Percentiles rank a stretch among this genome's conserved stretches.
Evolutionary conservation across 176 grass and related monocot genomes (phyloP).

Genomic region (Lolium multiflorum): DNA sequence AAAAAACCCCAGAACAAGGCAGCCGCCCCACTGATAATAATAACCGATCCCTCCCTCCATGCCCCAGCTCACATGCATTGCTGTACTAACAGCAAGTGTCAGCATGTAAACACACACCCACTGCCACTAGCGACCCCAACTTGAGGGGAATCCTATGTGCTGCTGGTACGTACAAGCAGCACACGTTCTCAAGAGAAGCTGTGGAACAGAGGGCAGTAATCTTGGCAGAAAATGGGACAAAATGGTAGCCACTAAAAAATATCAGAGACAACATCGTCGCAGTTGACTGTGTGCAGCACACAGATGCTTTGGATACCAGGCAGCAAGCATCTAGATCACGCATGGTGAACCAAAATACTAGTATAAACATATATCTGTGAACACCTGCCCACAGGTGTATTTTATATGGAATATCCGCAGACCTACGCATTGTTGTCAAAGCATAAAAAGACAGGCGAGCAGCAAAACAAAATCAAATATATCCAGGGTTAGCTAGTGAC

Average conservation of each 20-base stretch:
- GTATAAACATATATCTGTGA: background rate
- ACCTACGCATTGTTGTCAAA: slow-evolving; percentile 46
- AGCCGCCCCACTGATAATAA: slow-evolving; percentile 43
- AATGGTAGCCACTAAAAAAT: slow-evolving; percentile 23
- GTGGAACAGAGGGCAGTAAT: background rate
- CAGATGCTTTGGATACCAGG: slow-evolving; percentile 54
- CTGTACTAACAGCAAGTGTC: slow-evolving; percentile 25
- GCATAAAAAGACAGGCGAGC: slow-evolving; percentile 36
- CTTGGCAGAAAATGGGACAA: slow-evolving; percentile 1
- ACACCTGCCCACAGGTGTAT: slow-evolving; percentile 25
- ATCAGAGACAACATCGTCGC: slow-evolving; percentile 7
- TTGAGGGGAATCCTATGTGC: slow-evolving; percentile 48
- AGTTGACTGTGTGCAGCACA: slow-evolving; percentile 44
- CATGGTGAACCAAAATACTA: background rate
- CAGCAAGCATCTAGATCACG: slow-evolving; percentile 40
- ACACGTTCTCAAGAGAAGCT: background rate
- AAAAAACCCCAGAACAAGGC: background rate
- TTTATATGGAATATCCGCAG: slow-evolving; percentile 30
- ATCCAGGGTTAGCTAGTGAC: slow-evolving; percentile 30
- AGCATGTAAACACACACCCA: slow-evolving; percentile 5
- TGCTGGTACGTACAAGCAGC: background rate
- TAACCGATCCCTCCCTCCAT: slow-evolving; percentile 12
- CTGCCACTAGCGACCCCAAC: slow-evolving; percentile 3
- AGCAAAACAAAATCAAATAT: background rate
- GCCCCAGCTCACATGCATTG: slow-evolving; percentile 30